Evolutionary conservation across 805 yeast species (phyloP), one percentile per base, ranked within the genome.

Genomic region (Hanseniaspora meyeri): DNA sequence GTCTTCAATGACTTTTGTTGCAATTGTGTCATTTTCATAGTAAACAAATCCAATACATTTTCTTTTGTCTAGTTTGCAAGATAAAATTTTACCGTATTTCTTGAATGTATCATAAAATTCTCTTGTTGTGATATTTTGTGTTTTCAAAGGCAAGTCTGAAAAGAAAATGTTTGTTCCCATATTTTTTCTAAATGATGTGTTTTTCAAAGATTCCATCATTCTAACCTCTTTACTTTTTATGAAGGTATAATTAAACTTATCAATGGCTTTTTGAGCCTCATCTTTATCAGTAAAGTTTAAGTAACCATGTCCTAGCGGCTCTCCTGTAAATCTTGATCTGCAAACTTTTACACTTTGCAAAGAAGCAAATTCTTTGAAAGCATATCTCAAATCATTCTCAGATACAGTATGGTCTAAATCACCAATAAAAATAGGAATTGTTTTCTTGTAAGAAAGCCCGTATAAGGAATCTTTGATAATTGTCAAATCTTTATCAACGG

Each of bases 291-390:
- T 67, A 64, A 82, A 83, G 57, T 85, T 83, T 19, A 84, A 81
- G 65, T 84, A 85, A 0, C 88, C 93, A 67, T 85, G 83, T 2
- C 88, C 85, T 57, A 87, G 69, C 0, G 89, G 78, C 50, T 74
- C 68, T 27, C 77, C 77, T n/a, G 78, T 71, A 36, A 70, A 68
- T 29, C 78, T 75, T 61, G 80, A 79, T 56, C 73, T 69, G 60
- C 88, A 80, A 43, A 85, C 72, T 63, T 82, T 83, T 34, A 81
- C 79, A 4, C 85, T 77, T 14, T 75, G 65, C 16, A 83, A 72
- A 0, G 81, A 72, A 10, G 76, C 73, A 58, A 59, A 75, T 16
- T 61, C 61, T 1, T 65, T 61, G 59, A 85, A 83, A 45, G 72
- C 62, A 1, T 70, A 67, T 57, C 65, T 72, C 43, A 85, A 68